Evolutionary conservation across 225 moss, liverwort and hornwort genomes (phyloP).

Genomic region (Sphagnum tenellum): DNA sequence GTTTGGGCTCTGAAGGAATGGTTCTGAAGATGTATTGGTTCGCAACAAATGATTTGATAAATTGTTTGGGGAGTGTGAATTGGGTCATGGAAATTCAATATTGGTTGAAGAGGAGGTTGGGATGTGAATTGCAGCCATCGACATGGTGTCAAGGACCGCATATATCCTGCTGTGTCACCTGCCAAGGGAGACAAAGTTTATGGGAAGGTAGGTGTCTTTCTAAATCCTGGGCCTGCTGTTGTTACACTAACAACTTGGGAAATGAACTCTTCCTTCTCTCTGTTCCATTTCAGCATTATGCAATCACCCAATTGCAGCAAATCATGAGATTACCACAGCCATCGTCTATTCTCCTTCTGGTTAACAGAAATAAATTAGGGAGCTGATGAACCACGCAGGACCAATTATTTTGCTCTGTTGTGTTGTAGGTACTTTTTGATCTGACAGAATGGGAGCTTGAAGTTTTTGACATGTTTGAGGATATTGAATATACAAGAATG

Average conservation of each 20-base stretch:
- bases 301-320: background rate
- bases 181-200: constrained; percentile 44
- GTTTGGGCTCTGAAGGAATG: background rate
- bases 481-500: constrained; percentile 55
- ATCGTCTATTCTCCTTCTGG: no score
- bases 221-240: background rate
- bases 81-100: background rate
- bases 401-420: background rate
- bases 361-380: background rate
- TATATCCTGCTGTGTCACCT: constrained; percentile 64
- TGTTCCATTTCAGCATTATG: background rate
- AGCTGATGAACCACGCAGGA: constrained; percentile 1
- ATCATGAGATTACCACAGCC: no score
- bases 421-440: constrained; percentile 68
- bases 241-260: background rate
- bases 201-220: constrained; percentile 52
- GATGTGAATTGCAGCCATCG: constrained; percentile 51
- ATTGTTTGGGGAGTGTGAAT: background rate
- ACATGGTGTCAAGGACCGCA: constrained; percentile 53
- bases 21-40: background rate
- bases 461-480: constrained; percentile 76
- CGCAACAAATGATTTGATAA: background rate
- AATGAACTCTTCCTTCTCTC: background rate
- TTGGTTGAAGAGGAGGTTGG: no score
- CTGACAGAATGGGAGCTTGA: constrained; percentile 57